phyloP scores from a whole-genome alignment of 208 protist species.

The Leishmania braziliensis region DNA sequence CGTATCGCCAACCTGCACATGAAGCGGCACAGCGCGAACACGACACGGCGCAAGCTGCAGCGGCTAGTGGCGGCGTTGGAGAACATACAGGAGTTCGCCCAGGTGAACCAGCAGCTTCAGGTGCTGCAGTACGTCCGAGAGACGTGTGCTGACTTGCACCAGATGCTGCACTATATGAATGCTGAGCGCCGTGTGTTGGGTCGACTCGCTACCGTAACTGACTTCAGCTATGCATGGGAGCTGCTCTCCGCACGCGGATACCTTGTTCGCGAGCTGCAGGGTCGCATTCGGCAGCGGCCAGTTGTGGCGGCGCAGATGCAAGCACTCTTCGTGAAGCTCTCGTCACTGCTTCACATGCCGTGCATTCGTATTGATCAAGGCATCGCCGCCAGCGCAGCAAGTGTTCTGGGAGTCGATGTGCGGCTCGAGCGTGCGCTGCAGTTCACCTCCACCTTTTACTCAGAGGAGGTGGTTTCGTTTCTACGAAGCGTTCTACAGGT shows the following conservation, averaged over 20 bases:
- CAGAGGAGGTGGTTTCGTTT: constrained; percentile 89
- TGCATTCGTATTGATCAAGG: constrained; percentile 93
- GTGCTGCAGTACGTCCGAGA: constrained; percentile 94
- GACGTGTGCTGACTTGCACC: constrained; percentile 78
- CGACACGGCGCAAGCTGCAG: constrained; percentile 94
- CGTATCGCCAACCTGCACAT: constrained; percentile 51
- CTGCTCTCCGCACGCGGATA: constrained; percentile 86
- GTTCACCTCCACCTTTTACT: constrained; percentile 95
- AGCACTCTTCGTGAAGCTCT: constrained; percentile 97
- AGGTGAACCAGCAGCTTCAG: constrained; percentile 87
- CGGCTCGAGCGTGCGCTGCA: constrained; percentile 77
- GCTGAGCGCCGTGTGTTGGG: constrained; percentile 90
- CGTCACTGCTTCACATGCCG: constrained; percentile 95
- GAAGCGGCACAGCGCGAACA: constrained; percentile 65
- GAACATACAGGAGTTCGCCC: constrained; percentile 97
- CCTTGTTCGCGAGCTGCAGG: constrained; percentile 94
- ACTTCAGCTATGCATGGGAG: constrained; percentile 97
- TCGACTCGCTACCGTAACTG: constrained; percentile 90
- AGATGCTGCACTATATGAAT: constrained; percentile 96
- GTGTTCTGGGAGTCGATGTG: constrained; percentile 46
- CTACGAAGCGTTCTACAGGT: constrained; percentile 96
- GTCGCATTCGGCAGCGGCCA: constrained; percentile 91
- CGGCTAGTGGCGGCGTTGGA: constrained; percentile 96
- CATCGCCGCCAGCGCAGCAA: constrained; percentile 8
- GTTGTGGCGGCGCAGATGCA: constrained; percentile 94